Base-by-base conservation (phyloP, 2,329 filamentous ascomycete species). In the Trichoderma asperellum region DNA sequence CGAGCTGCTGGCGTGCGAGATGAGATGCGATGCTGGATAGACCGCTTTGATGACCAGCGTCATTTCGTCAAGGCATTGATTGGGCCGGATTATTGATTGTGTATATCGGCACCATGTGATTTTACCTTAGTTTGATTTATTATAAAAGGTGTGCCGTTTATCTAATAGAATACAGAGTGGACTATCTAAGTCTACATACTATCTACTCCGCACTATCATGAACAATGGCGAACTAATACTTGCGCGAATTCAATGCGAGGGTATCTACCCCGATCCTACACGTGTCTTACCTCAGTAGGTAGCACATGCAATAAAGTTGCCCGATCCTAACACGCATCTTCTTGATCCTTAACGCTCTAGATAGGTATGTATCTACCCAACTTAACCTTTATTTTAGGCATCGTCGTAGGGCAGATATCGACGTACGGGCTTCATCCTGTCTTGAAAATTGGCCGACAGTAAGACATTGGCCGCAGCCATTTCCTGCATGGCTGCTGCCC, bases 401-500 rank as follows among this genome's bases (percentile, higher is more conserved):
- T 49, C n/a, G n/a, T 49, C 47, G 35, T 18, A 24, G 47, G 12
- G 10, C 55, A 35, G 32, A 57, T 62, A 16, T 53, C 29, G 2
- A 24, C 24, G 3, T 24, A 24, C 24, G 3, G 24, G 2, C 24
- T 24, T 62, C 58, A 14, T 14, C 60, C 10, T 55, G 47, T 53
- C 61, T 64, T n/a, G 34, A 43, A 32, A 64, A 64, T 64, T 64
- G 61, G 61, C 61, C 61, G 61, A 64, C 34, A 21, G 12, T 37
- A 34, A 49, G 43, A 62, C 29, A 62, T 37, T 7, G 29, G 24
- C 18, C 59, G 43, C 43, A 47, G n/a, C n/a, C n/a, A 2, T 24
- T 24, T 24, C 24, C 24, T 24, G 24, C 24, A 24, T 24, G 24
- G 24, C 24, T 24, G 24, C 24, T 24, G 24, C 24, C 24, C 24